A percentile compares a stretch with the other conserved stretches of the same genome.
These are phyloP conservation scores for Pseudogymnoascus verrucosus DNA, from an alignment of 2,329 filamentous ascomycete species.

Conservation along the genomic window DNA sequence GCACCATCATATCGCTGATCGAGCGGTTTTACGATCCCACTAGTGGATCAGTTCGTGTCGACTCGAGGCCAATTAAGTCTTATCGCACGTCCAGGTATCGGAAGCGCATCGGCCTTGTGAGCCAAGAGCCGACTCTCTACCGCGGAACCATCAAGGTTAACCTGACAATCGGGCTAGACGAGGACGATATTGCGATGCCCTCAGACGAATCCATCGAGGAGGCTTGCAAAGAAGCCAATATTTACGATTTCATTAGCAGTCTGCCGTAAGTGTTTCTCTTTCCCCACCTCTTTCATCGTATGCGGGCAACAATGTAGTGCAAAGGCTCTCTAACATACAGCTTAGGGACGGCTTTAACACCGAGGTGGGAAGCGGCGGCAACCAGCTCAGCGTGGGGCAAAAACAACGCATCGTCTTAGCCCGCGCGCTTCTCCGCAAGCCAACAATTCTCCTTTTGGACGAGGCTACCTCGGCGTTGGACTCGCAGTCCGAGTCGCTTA, in stretches of 20 bases:
- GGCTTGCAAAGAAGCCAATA: neutral
- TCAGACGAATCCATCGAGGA: neutral
- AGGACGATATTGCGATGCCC: too few species aligned
- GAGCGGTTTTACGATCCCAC: conserved; percentile 43
- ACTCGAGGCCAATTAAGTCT: conserved; percentile 35
- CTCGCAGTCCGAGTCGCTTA: conserved; percentile 43
- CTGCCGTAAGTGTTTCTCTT: conserved; percentile 48
- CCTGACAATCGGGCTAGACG: conserved; percentile 45
- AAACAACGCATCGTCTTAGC: conserved; percentile 76
- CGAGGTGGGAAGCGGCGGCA: conserved; percentile 39
- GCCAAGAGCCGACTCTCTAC: conserved; percentile 50
- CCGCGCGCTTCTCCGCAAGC: conserved; percentile 63
- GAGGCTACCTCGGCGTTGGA: conserved; percentile 83
- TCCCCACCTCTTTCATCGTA: conserved; percentile 51
- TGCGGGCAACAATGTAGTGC: conserved; percentile 53
- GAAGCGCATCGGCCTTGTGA: conserved; percentile 45
- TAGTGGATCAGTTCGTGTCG: conserved; percentile 24
- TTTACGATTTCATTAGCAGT: conserved; percentile 58
- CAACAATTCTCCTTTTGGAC: conserved; percentile 70
- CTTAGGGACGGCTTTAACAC: too few species aligned
- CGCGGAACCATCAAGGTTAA: conserved; percentile 49
- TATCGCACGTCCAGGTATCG: conserved; percentile 43
- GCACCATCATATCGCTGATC: conserved; percentile 50
- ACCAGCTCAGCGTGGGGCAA: conserved; percentile 70
- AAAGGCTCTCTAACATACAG: too few species aligned